Evolutionary conservation across 2,329 filamentous ascomycete species (phyloP), one percentile per base, ranked within the genome.

Genomic region (Talaromyces islandicus): DNA sequence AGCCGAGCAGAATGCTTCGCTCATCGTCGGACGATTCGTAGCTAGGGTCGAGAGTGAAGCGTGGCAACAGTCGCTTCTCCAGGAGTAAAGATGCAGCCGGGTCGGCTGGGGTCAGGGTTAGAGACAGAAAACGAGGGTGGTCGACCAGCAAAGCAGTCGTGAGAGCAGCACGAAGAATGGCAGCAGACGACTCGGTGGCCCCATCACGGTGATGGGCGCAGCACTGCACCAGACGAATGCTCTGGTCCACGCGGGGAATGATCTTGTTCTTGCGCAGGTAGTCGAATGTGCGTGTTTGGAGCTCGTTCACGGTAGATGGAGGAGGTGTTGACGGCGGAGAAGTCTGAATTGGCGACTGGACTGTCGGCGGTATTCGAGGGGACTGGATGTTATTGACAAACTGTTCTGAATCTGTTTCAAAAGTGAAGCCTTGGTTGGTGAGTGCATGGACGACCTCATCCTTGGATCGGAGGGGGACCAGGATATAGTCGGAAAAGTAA

Each of bases 401-500:
- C 57, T 88, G 85, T 63, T 86, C 85, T 57, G 84, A 84, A 56
- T 80, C 73, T 64, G 89, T 86, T 64, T 91, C 88, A 67, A 97
- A 92, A 67, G 89, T 87, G 70, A 97, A 97, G 1, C 92, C 92
- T 53, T 89, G 85, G 19, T 87, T 84, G 62, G 93, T 82, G 5
- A 97, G 81, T 0, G 91, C 89, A 60, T 86, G 81, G 35, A 91
- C 85, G 54, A 97, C 92, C 43, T 87, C 88, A 27, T 83, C 78
- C 56, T 88, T 86, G 68, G 89, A 86, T 70, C 87, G 89, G 57
- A 82, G 82, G 0, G 94, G 92, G 0, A 97, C 91, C 38, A 97
- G 83, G 67, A 99, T 95, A 75, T 96, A 97, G 77, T 99, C 93
- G 35, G 90, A 94, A 76, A 96, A 97, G 76, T 97, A 99, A 32